Conservation (phyloP, 2,329 filamentous ascomycete species). For the Rhexocercosporidium sp. region DNA sequence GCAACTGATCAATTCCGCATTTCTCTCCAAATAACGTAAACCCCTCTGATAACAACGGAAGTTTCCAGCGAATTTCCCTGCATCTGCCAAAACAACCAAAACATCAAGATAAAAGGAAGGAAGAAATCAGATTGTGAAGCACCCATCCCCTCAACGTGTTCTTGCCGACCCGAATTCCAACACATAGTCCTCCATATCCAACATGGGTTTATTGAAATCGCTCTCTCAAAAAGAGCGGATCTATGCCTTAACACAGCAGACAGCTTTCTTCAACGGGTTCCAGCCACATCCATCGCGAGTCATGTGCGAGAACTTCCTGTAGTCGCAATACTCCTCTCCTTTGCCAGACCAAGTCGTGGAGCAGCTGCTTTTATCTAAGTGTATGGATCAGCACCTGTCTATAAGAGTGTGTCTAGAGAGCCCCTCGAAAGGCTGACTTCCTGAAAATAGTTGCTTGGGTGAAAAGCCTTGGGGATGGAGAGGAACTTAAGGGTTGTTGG, state of each 20-base stretch:
- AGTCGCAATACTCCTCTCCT: constrained; percentile 8
- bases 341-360: constrained; percentile 6
- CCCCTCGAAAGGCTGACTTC: too few species aligned
- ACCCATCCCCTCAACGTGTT: too few species aligned
- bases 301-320: constrained; percentile 8
- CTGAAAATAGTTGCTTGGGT: not conserved
- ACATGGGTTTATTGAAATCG: not conserved
- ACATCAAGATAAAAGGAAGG: too few species aligned
- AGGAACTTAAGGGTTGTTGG: not conserved
- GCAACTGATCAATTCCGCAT: not conserved
- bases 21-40: not conserved
- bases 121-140: too few species aligned
- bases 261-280: constrained; percentile 10
- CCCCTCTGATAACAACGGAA: not conserved
- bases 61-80: too few species aligned
- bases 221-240: not conserved
- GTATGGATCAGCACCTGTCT: not conserved
- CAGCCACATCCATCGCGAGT: constrained; percentile 8
- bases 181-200: not conserved
- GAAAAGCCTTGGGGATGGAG: not conserved
- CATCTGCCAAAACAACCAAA: too few species aligned
- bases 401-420: too few species aligned
- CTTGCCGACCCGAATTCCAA: not conserved
- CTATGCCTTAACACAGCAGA: constrained; percentile 8
- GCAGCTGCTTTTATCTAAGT: constrained; percentile 6